These are phyloP conservation scores for Thuja plicata DNA, from an alignment of 83 land plant species.

Conservation along the genomic window DNA sequence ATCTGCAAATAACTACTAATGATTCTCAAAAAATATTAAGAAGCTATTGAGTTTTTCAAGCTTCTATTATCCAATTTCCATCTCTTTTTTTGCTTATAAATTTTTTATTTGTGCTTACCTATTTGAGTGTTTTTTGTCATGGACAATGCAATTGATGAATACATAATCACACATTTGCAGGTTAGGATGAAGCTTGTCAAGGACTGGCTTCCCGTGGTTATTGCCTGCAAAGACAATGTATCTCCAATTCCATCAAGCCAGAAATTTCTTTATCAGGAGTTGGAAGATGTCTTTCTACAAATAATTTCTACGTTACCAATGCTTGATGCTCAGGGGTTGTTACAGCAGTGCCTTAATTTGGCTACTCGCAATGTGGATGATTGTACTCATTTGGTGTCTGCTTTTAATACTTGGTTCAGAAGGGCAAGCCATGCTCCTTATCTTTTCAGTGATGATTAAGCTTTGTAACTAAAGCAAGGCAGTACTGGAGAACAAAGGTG, in stretches of 20 bases:
- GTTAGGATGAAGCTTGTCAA: conserved; percentile 62
- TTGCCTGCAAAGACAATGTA: conserved; percentile 44
- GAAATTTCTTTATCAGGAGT: conserved; percentile 42
- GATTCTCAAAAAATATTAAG: neutral
- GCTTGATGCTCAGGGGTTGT: conserved; percentile 53
- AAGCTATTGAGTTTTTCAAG: neutral
- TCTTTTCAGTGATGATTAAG: conserved; percentile 6
- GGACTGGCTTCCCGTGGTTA: conserved; percentile 70
- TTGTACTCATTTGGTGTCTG: conserved; percentile 52
- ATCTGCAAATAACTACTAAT: neutral
- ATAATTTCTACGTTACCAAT: conserved; percentile 68
- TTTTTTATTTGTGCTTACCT: neutral
- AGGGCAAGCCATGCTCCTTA: conserved; percentile 38
- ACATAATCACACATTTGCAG: conserved; percentile 25
- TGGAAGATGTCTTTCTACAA: conserved; percentile 60
- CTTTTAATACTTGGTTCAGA: conserved; percentile 73
- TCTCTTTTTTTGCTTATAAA: neutral
- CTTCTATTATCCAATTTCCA: neutral
- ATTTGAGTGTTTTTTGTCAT: neutral
- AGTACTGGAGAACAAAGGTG: neutral
- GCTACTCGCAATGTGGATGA: conserved; percentile 62
- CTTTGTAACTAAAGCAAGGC: neutral
- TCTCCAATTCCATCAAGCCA: conserved; percentile 32
- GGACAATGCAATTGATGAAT: neutral
- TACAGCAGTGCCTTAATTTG: conserved; percentile 65